Base-by-base conservation (phyloP, 1,139 yeast genomes). In the Zygoascus meyerae region DNA sequence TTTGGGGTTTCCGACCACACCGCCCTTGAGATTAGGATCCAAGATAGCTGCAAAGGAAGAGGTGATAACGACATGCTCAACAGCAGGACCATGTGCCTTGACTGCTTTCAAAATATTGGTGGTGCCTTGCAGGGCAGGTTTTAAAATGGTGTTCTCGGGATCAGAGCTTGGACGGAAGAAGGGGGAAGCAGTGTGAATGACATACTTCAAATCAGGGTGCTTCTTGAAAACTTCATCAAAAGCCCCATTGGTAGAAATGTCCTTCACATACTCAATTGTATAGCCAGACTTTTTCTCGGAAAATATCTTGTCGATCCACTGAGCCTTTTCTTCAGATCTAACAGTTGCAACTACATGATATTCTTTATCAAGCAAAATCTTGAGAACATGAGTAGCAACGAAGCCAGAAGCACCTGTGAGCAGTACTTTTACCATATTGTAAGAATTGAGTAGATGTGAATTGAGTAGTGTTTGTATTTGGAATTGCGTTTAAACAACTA, bases 151-250 rank as follows among this genome's bases (percentile, higher is more conserved):
- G 50, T 62, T 58, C 46, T 69, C 64, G 16, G 72, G 76, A 33
- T 74, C 74, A 46, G 69, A 70, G 37, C 65, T 58, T 36, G 61
- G 57, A 55, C 73, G 69, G 56, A 75, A 70, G 43, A 69, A 68
- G 3, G 83, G 82, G 16, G 81, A 74, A 11, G 83, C 83, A 2
- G 79, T 77, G 63, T 82, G 87, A 31, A 80, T 58, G 42, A 81
- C 78, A 40, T 70, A 72, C 9, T 74, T 72, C 48, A 79, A 70
- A 35, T 74, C 76, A 2, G 77, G 70, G 55, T 77, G 71, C 1
- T 61, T 61, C 51, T 71, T 57, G 46, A 81, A 67, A 1, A 72
- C 74, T n/a, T 67, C 63, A 55, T 78, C 80, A 51, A 80, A 79
- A 0, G 85, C 84, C 34, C 67, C 69, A 3, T 64, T 67, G 5